Evolutionary conservation across 148 eudicot species (phyloP), one percentile per base, ranked within the genome.

Genomic region (Tetragonia tetragonoides): DNA sequence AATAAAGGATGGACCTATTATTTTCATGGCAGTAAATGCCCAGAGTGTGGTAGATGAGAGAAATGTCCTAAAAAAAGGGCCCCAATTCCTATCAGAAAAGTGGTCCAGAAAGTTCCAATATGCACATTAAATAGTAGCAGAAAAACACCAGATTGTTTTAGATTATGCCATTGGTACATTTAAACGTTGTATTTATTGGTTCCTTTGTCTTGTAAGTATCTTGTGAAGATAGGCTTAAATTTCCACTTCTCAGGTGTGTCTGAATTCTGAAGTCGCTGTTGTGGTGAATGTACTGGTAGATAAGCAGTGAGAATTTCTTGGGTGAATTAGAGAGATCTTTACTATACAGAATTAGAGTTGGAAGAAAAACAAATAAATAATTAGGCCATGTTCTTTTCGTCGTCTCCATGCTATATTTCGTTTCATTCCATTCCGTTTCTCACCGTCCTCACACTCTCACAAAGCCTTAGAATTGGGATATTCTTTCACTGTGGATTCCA

Each of bases 91-190:
- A 72, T 72, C 69, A 64, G 49, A 51, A 5, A 12, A 38, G 76
- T 79, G 81, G 81, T 72, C 81, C 81, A 21, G 53, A 47, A 65
- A 53, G 77, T 79, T 64, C 42, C 7, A 53, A 72, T 64, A 42
- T 79, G 18, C 56, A 72, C 77, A 64, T 72, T 79, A 20, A 66
- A 65, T 64, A 41, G 42, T 75, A 46, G 10, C 16, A 21, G 5
- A n/a, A 37, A 1, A 59, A 4, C 62, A 21, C 5, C 59, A 66
- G 66, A 24, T 79, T 24, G 39, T 73, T 79, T 73, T 65, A 42
- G 47, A 79, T 79, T 56, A 41, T 79, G 67, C 34, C 28, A 66
- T 66, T 79, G 82, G 67, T 73, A 10, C 71, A 3, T 47, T 51
- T 49, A 4, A 8, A 46, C 20, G 5, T 70, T 70, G 21, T 7